These are phyloP conservation scores for Exobasidium cylindrosporum DNA, from an alignment of 1,284 basidiomycete genomes.

Conservation along the genomic window DNA sequence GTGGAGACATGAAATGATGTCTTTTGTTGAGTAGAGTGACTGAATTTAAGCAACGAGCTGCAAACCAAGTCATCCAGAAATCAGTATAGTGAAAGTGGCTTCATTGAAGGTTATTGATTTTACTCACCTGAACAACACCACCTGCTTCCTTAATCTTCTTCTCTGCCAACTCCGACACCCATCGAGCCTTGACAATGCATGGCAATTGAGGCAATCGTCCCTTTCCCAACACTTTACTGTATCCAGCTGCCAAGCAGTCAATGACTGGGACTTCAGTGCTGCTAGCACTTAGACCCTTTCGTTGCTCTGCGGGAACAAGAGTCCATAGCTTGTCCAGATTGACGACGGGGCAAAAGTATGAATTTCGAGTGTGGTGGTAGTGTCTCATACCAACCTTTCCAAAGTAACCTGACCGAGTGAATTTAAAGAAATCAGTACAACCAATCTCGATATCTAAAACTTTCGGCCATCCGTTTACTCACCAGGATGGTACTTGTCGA, in stretches of 20 bases:
- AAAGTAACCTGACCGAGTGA: slow-evolving; percentile 73
- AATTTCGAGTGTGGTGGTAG: slow-evolving; percentile 92
- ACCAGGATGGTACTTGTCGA: slow-evolving; percentile 56
- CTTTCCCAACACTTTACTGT: slow-evolving; percentile 56
- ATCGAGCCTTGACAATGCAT: slow-evolving; percentile 55
- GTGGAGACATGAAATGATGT: too few species aligned
- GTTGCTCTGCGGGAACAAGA: slow-evolving; percentile 52
- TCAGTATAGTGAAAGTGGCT: too few species aligned
- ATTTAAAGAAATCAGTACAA: neutral
- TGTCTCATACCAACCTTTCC: slow-evolving; percentile 92
- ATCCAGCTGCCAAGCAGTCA: slow-evolving; percentile 53
- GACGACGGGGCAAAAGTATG: slow-evolving; percentile 86
- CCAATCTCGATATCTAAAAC: neutral
- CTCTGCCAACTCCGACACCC: slow-evolving; percentile 53
- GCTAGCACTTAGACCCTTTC: slow-evolving; percentile 37
- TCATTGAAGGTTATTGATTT: too few species aligned
- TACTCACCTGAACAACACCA: slow-evolving; percentile 39
- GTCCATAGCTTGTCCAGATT: slow-evolving; percentile 63
- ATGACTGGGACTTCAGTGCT: slow-evolving; percentile 54
- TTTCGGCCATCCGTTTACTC: slow-evolving; percentile 19
- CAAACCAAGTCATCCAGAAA: too few species aligned
- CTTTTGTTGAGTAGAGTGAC: too few species aligned
- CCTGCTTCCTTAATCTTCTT: slow-evolving; percentile 56
- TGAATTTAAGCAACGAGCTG: too few species aligned
- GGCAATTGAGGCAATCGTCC: slow-evolving; percentile 52